Percentiles rank a stretch among this genome's conserved stretches.
Conservation (phyloP, 371 early-diverging fungal genomes). For the Catenaria anguillulae region DNA sequence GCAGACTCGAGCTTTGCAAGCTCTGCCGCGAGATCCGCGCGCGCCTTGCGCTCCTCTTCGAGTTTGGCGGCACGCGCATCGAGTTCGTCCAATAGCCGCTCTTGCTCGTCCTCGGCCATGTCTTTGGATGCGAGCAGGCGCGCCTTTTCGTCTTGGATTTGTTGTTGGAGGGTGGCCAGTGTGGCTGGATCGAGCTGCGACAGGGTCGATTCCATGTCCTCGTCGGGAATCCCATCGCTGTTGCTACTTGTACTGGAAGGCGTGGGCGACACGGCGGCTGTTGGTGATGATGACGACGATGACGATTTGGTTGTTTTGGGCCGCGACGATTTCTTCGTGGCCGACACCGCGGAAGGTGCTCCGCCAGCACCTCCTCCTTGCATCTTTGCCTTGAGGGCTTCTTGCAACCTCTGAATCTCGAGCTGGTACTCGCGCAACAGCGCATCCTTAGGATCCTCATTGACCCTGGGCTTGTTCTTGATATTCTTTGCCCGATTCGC, state of each 20-base stretch:
- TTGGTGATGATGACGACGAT: background rate
- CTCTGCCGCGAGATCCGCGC: constrained; percentile 24
- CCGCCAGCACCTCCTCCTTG: too few species aligned
- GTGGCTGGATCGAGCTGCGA: constrained; percentile 24
- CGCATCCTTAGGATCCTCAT: constrained; percentile 33
- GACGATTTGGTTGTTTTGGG: background rate
- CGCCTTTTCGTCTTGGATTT: constrained; percentile 28
- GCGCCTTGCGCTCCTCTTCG: constrained; percentile 25
- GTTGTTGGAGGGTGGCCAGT: constrained; percentile 22
- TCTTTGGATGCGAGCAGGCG: constrained; percentile 30
- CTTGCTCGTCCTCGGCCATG: constrained; percentile 30
- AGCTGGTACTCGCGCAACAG: constrained; percentile 34
- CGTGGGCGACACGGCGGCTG: background rate
- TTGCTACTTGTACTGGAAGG: background rate
- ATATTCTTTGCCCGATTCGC: constrained; percentile 82
- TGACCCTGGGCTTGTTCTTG: constrained; percentile 52
- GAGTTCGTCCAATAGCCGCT: constrained; percentile 26
- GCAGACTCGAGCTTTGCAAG: constrained; percentile 28
- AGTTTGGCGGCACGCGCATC: constrained; percentile 28
- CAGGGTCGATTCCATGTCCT: constrained; percentile 11
- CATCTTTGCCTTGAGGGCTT: background rate
- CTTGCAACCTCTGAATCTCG: constrained; percentile 29
- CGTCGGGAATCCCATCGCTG: too few species aligned
- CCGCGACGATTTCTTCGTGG: background rate
- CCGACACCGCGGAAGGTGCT: background rate